Evolutionary conservation across 345 rosid species (phyloP).

Genomic region (Heritiera fomes): DNA sequence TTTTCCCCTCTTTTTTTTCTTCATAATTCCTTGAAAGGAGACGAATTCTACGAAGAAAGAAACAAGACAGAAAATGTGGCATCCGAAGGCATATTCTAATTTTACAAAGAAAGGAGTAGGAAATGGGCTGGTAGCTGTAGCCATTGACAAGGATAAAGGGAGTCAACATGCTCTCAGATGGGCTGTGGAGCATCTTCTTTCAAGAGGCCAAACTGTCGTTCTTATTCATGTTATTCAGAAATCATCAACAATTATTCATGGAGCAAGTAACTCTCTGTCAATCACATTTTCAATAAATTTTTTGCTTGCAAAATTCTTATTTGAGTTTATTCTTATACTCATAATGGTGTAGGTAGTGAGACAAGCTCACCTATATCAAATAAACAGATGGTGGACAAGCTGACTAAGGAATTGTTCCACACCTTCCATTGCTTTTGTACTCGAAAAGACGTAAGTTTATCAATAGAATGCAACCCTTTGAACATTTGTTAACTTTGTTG

Average conservation of each 20-base stretch:
- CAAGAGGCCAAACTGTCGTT: slow-evolving; percentile 59
- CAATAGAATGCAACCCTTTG: not conserved
- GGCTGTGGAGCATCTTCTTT: slow-evolving; percentile 69
- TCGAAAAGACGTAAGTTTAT: slow-evolving; percentile 66
- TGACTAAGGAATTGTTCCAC: slow-evolving; percentile 60
- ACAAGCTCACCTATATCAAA: slow-evolving; percentile 17
- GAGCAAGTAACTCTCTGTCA: not conserved
- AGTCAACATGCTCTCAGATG: slow-evolving; percentile 83
- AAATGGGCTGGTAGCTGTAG: slow-evolving; percentile 71
- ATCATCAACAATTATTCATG: not conserved
- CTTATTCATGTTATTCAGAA: slow-evolving; percentile 15
- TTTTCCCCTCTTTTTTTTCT: too few relatives aligned
- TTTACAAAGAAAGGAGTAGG: slow-evolving; percentile 36
- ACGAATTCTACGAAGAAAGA: too few relatives aligned
- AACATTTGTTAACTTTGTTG: not conserved
- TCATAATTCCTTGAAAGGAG: not conserved
- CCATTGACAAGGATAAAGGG: slow-evolving; percentile 80
- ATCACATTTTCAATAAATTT: not conserved
- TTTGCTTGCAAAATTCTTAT: not conserved
- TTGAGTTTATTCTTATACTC: slow-evolving; percentile 24
- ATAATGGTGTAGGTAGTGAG: slow-evolving; percentile 19
- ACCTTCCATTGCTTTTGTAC: slow-evolving; percentile 85
- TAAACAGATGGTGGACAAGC: slow-evolving; percentile 48
- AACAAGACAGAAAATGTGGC: not conserved
- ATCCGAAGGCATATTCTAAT: not conserved